Percentiles rank a stretch among this genome's conserved stretches.
Conservation (phyloP, 306 rosid species). For the Lagenaria siceraria region DNA sequence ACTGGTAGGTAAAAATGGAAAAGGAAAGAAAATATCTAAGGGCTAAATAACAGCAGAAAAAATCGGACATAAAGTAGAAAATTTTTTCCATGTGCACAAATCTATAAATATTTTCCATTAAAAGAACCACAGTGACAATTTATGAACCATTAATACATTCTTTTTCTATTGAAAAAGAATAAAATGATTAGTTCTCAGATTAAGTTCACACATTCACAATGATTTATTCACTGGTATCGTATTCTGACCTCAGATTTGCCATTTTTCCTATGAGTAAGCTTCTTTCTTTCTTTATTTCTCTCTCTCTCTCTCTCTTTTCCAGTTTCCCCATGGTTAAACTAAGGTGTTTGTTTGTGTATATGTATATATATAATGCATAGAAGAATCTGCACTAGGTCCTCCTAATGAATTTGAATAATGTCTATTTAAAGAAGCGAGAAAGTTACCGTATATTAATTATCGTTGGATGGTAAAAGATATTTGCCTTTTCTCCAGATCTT, state of each 20-base stretch:
- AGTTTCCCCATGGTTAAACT: neutral
- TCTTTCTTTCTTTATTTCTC: neutral
- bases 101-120: neutral
- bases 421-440: neutral
- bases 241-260: neutral
- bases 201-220: neutral
- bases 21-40: neutral
- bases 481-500: neutral
- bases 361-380: neutral
- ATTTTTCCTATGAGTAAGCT: neutral
- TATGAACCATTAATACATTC: neutral
- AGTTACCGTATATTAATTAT: neutral
- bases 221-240: neutral
- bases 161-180: neutral
- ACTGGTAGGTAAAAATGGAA: neutral
- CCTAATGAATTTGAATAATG: neutral
- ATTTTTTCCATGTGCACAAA: neutral
- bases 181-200: neutral
- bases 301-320: neutral
- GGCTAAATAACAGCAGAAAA: neutral
- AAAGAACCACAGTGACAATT: neutral
- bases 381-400: too few species aligned
- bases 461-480: neutral
- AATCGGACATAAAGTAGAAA: neutral
- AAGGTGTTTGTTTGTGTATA: neutral